Percentiles rank a stretch among this genome's conserved stretches.
Evolutionary conservation across 257 asterid genomes (phyloP).

Genomic region (Solanum peruvianum): DNA sequence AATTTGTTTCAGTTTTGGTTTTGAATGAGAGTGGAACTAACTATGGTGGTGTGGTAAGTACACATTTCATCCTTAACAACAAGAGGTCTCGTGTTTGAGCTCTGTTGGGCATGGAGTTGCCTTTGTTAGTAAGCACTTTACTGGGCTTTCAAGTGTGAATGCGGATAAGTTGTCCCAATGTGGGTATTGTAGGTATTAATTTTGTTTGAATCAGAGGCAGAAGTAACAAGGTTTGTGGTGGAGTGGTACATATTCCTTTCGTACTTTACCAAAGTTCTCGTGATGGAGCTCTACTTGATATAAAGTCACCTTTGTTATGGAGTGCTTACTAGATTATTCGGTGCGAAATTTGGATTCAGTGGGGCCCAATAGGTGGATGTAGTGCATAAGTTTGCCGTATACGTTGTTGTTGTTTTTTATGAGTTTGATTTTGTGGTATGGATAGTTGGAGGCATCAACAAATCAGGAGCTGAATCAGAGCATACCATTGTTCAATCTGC

Average conservation of each 20-base stretch:
- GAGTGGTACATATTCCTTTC: background rate
- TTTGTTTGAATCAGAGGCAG: background rate
- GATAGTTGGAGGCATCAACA: conserved; percentile 92
- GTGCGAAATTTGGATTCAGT: background rate
- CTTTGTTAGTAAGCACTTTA: background rate
- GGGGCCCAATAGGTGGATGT: background rate
- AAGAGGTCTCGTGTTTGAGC: background rate
- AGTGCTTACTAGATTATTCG: background rate
- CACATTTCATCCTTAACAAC: background rate
- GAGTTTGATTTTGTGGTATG: background rate
- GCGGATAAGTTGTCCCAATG: background rate
- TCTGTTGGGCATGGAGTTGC: too few relatives aligned
- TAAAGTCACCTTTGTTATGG: background rate
- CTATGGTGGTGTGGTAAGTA: background rate
- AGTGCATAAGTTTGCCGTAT: background rate
- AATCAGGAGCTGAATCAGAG: conserved; percentile 74
- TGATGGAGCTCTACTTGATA: background rate
- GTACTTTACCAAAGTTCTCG: background rate
- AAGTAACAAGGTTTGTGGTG: background rate
- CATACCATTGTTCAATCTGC: conserved; percentile 64
- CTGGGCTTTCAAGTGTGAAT: background rate
- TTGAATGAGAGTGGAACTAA: background rate
- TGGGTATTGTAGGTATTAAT: background rate
- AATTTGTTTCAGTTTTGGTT: background rate
- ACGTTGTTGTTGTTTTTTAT: background rate